Evolutionary conservation across 148 eudicot species (phyloP), one percentile per base, ranked within the genome.

Genomic region (Chenopodium quinoa): DNA sequence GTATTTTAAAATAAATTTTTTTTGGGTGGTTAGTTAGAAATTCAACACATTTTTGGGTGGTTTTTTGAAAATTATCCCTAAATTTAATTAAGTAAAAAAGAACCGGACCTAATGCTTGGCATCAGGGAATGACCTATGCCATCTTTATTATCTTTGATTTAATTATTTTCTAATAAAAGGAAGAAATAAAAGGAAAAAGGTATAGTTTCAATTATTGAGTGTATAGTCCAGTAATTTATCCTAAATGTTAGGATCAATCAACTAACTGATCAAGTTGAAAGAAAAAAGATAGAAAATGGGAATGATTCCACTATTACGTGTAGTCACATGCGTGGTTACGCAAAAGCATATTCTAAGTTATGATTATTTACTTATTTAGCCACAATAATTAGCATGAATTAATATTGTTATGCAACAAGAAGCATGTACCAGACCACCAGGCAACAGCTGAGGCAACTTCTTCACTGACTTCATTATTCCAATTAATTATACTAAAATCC

Each of bases 291-390:
- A 40, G 66, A 22, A 62, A 62, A 6, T 20, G 66, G 25, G 66
- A 20, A 62, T 22, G 27, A 62, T 62, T 62, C 25, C 64, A 52
- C 19, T 75, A 29, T 75, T 75, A 75, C 78, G 78, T 67, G 37
- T 67, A 67, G 12, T 23, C 34, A 67, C 83, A 74, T 75, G 79
- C 78, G 68, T 73, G 44, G 56, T 1, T 71, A 46, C 10, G 66
- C 9, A 31, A 25, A 29, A 20, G 22, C n/a, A 72, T 67, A 16
- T 37, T 62, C 32, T 44, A 17, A 20, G 9, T 9, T 71, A 48
- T 63, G 71, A 64, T 74, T 75, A 37, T 34, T 11, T 48, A 7
- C 48, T 74, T 75, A 37, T 34, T 11, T 48, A 7, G 44, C 47
- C 71, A 11, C 37, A 11, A 23, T 67, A 67, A 67, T 67, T 27